Percentiles rank a stretch among this genome's conserved stretches.
phyloP scores from a whole-genome alignment of 73 alveolate genomes.

The Symbiodinium pilosum region DNA sequence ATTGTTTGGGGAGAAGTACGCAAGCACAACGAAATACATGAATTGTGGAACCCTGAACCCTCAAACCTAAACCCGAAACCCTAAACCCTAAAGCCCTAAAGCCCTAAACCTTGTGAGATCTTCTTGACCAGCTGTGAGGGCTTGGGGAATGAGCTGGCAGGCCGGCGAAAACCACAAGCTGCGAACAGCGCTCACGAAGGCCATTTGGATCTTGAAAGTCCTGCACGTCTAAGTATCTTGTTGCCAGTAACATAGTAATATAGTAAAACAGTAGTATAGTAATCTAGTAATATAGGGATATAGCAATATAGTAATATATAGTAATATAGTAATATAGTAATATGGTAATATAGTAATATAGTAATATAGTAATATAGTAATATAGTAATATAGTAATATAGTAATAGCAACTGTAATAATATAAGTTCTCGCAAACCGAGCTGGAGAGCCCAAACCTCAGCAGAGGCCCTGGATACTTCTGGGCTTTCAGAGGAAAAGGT shows the following conservation, averaged over 20 bases:
- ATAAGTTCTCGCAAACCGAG: no score
- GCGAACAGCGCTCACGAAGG: neutral
- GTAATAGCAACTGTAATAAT: no score
- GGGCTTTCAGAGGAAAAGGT: no score
- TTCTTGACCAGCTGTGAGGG: neutral
- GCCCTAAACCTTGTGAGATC: neutral
- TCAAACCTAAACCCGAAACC: neutral
- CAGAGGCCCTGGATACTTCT: no score
- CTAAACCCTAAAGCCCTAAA: neutral
- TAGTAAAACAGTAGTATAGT: neutral
- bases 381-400: no score
- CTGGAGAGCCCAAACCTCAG: no score
- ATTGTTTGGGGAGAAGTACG: neutral
- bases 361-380: no score
- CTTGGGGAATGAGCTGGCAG: neutral
- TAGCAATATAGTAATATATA: no score
- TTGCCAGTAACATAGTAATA: no score
- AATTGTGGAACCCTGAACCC: neutral
- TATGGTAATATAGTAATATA: no score
- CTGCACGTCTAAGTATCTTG: neutral
- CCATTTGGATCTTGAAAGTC: neutral
- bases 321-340: no score
- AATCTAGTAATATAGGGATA: no score
- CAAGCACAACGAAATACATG: neutral
- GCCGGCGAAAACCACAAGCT: neutral